Base-by-base conservation (phyloP, 495 filamentous ascomycete genomes). In the Friedmanniomyces endolithicus region DNA sequence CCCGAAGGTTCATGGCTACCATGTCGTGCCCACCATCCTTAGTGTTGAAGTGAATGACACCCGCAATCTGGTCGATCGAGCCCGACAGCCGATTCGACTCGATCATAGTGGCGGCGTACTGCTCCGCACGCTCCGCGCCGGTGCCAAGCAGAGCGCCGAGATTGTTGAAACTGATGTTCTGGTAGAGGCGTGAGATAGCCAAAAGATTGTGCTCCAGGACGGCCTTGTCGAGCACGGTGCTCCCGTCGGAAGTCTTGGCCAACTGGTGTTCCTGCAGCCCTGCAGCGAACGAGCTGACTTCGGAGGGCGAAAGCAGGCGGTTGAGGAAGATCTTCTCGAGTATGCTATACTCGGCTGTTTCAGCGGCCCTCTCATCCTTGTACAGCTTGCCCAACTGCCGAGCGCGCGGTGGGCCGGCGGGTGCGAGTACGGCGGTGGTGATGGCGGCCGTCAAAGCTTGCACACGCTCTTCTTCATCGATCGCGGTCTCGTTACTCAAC, bases 271-370 rank as follows among this genome's bases (percentile, higher is more conserved):
- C 84, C 23, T 78, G 76, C 20, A 98, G 75, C 14, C 81, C 83
- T 53, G 85, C 73, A 0, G 89, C 82, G 63, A 98, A 98, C 43
- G 86, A 84, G 12, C 78, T 77, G 17, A 96, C 88, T 68, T 98
- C 92, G 19, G 78, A 79, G 2, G 84, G 78, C 8, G 75, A 78
- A 14, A 98, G 74, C 2, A 98, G 73, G 6, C 92, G 80, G 68
- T 97, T 88, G 25, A 98, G 77, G 67, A 94, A 94, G 80, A 98
- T 96, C 72, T 97, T 97, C 74, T 97, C 94, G 20, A 98, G 73
- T 50, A 98, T 96, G 40, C 78, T 75, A 63, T 85, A 90, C 67
- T 96, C 87, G 7, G 84, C 80, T 2, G 90, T 77, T 44, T 80
- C 77, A 1, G 77, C 70, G 0, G 87, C 78, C 19, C 92, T 81